Evolutionary conservation across 345 rosid genomes (phyloP), one percentile per base, ranked within the genome.

Genomic region (Mallotus nudiflorus): DNA sequence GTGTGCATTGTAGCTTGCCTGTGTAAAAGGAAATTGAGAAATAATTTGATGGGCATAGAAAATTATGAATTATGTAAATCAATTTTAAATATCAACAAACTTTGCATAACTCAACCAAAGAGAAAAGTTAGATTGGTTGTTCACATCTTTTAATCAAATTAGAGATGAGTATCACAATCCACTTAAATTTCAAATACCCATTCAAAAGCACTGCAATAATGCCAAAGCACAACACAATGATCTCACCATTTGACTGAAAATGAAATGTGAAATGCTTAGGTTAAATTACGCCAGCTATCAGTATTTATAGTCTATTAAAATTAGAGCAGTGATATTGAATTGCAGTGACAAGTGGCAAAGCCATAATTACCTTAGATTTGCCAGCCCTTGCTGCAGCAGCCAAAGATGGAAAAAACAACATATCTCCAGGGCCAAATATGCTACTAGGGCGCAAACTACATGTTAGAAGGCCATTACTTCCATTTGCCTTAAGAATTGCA

Each of bases 351-450:
- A n/a, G 56, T 52, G 9, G n/a, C 49, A 57, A 19, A 67, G 18
- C 22, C n/a, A 42, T 53, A 25, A 16, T 66, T 73, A 92, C 98
- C 97, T 91, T 94, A 20, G 87, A 85, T 83, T 94, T 91, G 48
- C 98, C 97, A 29, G 96, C 97, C 72, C 84, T 87, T 24, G 93
- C 97, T 60, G 96, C 93, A 75, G 83, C 82, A 64, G 81, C 89
- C 72, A 94, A 83, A 19, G 98, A 84, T 13, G 98, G 98, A 79
- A 91, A 84, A 62, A 94, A 70, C 80, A 91, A 78, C 83, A 66
- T 86, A 84, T 94, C 97, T 63, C 98, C 98, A 35, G 98, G 97
- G 53, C 98, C 97, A 73, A 94, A 94, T 71, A 94, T 90, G 65
- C 93, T 74, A 66, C 98, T 94, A 13, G 98, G 98, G 45, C 98